Evolutionary conservation across 139 green algal species (phyloP).

Genomic region (Tetradesmus lagerheimii): DNA sequence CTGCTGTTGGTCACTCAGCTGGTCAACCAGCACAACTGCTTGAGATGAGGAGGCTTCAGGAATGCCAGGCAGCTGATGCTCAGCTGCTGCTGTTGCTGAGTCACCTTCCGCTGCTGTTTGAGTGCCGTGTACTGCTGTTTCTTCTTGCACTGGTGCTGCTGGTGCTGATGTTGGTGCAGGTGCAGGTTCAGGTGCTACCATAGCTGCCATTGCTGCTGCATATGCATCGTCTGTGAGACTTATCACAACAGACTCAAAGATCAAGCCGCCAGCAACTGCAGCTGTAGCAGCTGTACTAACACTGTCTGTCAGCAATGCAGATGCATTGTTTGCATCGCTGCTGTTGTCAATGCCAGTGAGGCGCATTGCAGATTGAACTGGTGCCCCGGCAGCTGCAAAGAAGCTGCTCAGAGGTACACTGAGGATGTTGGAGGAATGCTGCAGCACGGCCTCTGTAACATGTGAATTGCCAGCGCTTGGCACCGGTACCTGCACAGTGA

Average conservation of each 20-base stretch:
- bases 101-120: neutral
- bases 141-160: neutral
- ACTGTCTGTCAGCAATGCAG: neutral
- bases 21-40: too few species aligned
- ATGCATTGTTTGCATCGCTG: neutral
- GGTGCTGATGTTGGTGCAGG: neutral
- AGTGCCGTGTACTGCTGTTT: neutral
- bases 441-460: neutral
- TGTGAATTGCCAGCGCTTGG: neutral
- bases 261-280: neutral
- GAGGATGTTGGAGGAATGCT: neutral
- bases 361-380: neutral
- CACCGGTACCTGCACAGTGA: neutral
- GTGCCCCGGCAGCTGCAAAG: neutral
- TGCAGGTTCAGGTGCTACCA: neutral
- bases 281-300: neutral
- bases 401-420: neutral
- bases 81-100: neutral
- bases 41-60: too few species aligned
- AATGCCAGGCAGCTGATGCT: neutral
- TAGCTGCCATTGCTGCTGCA: neutral
- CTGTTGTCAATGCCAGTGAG: neutral
- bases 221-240: neutral
- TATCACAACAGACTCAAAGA: neutral
- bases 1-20: neutral